Base-by-base conservation (phyloP, 1,284 basidiomycete genomes). In the Phaffia rhodozyma region DNA sequence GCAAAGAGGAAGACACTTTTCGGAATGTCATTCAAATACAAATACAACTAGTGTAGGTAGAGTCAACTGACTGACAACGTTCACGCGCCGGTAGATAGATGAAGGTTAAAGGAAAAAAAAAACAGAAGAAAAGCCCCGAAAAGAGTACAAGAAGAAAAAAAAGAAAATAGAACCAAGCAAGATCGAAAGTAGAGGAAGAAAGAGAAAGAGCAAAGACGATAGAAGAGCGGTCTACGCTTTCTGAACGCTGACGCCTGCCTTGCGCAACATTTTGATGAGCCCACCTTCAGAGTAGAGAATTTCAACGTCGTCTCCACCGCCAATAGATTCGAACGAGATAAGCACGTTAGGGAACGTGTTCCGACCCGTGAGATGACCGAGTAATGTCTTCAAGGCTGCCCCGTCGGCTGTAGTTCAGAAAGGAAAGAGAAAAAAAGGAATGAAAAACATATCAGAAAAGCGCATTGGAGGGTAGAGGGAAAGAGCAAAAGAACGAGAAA, bases 301-400 rank as follows among this genome's bases (percentile, higher is more conserved):
- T 30, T 70, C 68, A 23, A 76, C 60, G 47, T 77, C 76, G 67
- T 77, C 76, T 0, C 73, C 71, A 13, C 76, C 76, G 27, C 76
- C 76, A 50, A 76, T 62, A 16, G 73, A 71, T 25, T 62, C 61
- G 61, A 74, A 76, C 62, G 73, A 72, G 66, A 76, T 66, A 3
- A 77, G 58, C 65, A 77, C 67, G 70, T 77, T 77, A 55, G 76
- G 76, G n/a, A 77, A 75, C 1, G 76, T 76, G 3, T 73, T 68
- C 7, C 76, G 70, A 29, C 70, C 70, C 1, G 76, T 77, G 38
- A 76, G 68, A 54, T 68, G 66, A 53, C 68, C 62, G 27, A 77
- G 70, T 1, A 77, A 58, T 29, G 67, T 66, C 67, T 76, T 75
- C 56, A 77, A 67, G 6, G 67, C 34, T 32, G 58, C 49, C 58